Evolutionary conservation across 2,329 filamentous ascomycete species (phyloP).

Genomic region (Apiospora aurea): DNA sequence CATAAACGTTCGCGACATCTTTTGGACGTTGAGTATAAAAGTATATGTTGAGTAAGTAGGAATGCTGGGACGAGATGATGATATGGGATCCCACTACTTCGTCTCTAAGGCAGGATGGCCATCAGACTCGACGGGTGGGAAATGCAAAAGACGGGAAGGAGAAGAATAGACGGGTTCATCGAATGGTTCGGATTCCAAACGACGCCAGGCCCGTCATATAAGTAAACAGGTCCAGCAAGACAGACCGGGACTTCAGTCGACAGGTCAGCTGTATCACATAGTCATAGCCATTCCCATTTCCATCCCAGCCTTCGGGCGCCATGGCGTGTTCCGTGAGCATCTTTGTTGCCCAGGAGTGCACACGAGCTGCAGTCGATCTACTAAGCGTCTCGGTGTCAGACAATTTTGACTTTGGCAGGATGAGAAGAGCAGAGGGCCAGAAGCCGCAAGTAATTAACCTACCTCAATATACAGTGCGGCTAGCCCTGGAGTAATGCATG

Average conservation of each 20-base stretch:
- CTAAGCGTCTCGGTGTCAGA: constrained; percentile 20
- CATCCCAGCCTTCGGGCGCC: constrained; percentile 20
- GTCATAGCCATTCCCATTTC: constrained; percentile 21
- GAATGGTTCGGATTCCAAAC: neutral
- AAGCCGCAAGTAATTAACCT: constrained; percentile 8
- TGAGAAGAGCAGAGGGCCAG: neutral
- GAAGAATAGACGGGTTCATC: constrained; percentile 3
- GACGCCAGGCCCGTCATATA: neutral
- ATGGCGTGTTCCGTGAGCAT: constrained; percentile 20
- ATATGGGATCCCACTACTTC: neutral
- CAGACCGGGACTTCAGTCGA: neutral
- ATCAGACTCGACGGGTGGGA: neutral
- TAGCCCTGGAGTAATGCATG: neutral
- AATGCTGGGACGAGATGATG: neutral
- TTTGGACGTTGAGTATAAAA: neutral
- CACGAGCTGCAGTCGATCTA: constrained; percentile 16
- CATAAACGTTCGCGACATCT: constrained; percentile 16
- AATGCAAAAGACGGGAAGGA: neutral
- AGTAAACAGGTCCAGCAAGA: neutral
- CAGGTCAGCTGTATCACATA: constrained; percentile 15
- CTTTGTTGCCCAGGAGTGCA: neutral
- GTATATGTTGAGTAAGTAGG: neutral
- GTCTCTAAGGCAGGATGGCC: neutral
- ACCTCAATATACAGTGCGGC: neutral
- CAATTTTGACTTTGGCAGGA: constrained; percentile 22